Evolutionary conservation across 83 land plant species (phyloP).

Genomic region (Picea abies): DNA sequence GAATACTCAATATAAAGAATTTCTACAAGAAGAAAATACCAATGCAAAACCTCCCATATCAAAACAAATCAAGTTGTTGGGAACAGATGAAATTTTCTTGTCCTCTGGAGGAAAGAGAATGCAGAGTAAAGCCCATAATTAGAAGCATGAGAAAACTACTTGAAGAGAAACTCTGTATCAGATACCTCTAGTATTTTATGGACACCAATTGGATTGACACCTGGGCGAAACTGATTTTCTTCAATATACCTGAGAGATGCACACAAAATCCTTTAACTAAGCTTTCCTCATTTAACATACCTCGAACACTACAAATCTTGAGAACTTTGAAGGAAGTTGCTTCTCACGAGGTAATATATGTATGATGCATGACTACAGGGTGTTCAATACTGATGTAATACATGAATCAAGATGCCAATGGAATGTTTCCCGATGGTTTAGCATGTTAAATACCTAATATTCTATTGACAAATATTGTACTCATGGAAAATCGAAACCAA

Average conservation of each 20-base stretch:
- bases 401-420: neutral
- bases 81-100: too few species aligned
- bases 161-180: conserved; percentile 67
- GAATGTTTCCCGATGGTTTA: neutral
- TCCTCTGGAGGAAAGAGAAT: too few species aligned
- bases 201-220: conserved; percentile 56
- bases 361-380: too few species aligned
- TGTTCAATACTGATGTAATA: neutral
- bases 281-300: neutral
- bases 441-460: neutral
- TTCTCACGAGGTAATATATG: neutral
- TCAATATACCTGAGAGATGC: conserved; percentile 62
- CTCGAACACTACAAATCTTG: neutral
- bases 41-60: too few species aligned
- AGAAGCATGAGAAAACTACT: neutral
- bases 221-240: conserved; percentile 60
- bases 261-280: neutral
- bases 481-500: neutral
- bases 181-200: conserved; percentile 75
- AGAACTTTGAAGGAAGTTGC: neutral
- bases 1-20: too few species aligned
- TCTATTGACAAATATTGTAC: neutral
- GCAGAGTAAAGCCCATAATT: too few species aligned
- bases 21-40: too few species aligned
- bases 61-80: too few species aligned